phyloP scores from a whole-genome alignment of 345 rosid genomes.

The Eucalyptus pauciflora region DNA sequence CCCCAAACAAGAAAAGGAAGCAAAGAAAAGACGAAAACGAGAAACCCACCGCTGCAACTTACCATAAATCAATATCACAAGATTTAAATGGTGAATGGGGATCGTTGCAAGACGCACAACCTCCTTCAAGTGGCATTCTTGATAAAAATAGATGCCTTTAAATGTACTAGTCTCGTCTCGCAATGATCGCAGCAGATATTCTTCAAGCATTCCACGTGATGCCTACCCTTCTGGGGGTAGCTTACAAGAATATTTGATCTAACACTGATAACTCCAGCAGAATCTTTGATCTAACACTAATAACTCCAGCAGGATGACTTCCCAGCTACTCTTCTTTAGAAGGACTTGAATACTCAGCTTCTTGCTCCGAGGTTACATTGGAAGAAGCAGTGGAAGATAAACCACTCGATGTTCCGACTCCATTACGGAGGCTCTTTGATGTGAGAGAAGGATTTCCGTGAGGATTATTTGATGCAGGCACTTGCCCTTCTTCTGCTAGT shows the following conservation, averaged over 20 bases:
- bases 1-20: neutral
- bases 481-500: constrained; percentile 68
- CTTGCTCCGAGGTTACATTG: constrained; percentile 17
- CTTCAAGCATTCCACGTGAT: neutral
- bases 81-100: neutral
- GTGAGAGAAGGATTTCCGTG: constrained; percentile 18
- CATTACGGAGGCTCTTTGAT: constrained; percentile 23
- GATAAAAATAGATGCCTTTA: neutral
- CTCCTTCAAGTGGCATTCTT: neutral
- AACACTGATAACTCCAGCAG: neutral
- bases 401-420: constrained; percentile 19
- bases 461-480: constrained; percentile 24
- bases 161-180: neutral
- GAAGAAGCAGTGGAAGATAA: constrained; percentile 46
- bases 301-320: neutral
- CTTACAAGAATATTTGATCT: neutral
- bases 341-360: constrained; percentile 25
- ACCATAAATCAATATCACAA: neutral
- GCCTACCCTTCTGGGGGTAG: neutral
- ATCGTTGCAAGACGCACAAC: neutral
- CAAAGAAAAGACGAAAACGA: neutral
- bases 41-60: neutral
- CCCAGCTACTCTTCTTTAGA: constrained; percentile 35
- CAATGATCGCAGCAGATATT: neutral
- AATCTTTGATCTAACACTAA: neutral